A percentile compares a stretch with the other conserved stretches of the same genome.
Evolutionary conservation across 2,329 filamentous ascomycete genomes (phyloP).

Genomic region (Tolypocladium sp.): DNA sequence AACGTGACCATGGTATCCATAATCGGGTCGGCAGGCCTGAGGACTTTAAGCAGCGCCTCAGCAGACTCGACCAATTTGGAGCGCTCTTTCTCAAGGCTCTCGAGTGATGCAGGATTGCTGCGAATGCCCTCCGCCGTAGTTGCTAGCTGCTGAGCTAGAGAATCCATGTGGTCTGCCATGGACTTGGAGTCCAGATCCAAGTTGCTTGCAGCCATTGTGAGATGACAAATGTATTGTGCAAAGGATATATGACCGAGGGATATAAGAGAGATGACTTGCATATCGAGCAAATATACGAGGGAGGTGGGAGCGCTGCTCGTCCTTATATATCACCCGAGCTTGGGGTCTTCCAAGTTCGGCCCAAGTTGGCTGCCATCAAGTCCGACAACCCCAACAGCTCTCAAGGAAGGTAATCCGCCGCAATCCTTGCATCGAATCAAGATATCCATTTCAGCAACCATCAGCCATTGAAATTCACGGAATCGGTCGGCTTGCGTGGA

Average conservation of each 20-base stretch:
- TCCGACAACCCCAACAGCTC: not conserved
- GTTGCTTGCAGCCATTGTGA: not conserved
- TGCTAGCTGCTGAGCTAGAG: not conserved
- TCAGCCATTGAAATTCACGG: not conserved
- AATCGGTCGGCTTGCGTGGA: not conserved
- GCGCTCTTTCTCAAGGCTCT: not conserved
- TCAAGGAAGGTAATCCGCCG: not conserved
- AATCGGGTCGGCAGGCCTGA: not conserved
- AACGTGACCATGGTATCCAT: slow-evolving; percentile 6
- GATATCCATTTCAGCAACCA: not conserved
- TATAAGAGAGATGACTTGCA: not conserved
- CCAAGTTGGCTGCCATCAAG: not conserved
- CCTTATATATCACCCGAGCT: not conserved
- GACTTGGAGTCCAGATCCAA: not conserved
- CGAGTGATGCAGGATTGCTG: not conserved
- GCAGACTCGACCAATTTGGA: not conserved
- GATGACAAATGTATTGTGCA: not conserved
- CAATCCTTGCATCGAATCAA: not conserved
- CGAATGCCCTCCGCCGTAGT: not conserved
- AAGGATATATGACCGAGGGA: not conserved
- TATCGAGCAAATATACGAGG: too few species aligned
- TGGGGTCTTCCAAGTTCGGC: not conserved
- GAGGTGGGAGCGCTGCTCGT: not conserved
- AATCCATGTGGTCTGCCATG: not conserved
- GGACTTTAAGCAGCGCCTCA: not conserved